Conservation (phyloP, 257 asterid genomes). For the Jaltomata sinuosa region DNA sequence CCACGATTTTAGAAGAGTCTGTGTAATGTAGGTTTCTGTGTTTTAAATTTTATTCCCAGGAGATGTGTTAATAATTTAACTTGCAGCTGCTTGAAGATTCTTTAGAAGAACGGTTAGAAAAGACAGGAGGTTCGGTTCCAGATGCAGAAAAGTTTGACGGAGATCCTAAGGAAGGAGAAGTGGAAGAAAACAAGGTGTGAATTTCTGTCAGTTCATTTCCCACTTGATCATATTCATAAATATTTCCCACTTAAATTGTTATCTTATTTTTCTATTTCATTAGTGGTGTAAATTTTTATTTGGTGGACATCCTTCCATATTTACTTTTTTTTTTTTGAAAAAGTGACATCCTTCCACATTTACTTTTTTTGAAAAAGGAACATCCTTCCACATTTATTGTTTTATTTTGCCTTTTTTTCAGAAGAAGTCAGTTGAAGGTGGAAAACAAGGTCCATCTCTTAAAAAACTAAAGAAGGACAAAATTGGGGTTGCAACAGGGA, state of each 20-base stretch:
- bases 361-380: conserved; percentile 34
- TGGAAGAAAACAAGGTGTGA: conserved; percentile 77
- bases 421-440: conserved; percentile 71
- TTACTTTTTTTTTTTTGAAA: conserved; percentile 35
- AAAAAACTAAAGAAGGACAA: conserved; percentile 85
- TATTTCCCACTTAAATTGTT: neutral
- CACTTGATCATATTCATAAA: neutral
- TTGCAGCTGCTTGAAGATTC: conserved; percentile 94
- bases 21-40: neutral
- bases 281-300: neutral
- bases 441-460: conserved; percentile 61
- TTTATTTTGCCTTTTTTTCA: conserved; percentile 12
- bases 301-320: neutral
- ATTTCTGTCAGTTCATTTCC: neutral
- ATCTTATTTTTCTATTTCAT: neutral
- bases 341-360: conserved; percentile 6
- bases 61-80: conserved; percentile 8
- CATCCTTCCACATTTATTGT: neutral
- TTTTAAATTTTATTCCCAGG: neutral
- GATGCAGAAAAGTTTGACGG: conserved; percentile 77
- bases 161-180: conserved; percentile 69
- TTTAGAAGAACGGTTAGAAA: conserved; percentile 84
- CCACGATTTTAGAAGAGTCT: neutral
- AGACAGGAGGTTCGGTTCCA: conserved; percentile 41
- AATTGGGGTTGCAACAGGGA: conserved; percentile 54